These are phyloP conservation scores for Leccinum insolens DNA, from an alignment of 1,284 basidiomycete species.

Conservation along the genomic window DNA sequence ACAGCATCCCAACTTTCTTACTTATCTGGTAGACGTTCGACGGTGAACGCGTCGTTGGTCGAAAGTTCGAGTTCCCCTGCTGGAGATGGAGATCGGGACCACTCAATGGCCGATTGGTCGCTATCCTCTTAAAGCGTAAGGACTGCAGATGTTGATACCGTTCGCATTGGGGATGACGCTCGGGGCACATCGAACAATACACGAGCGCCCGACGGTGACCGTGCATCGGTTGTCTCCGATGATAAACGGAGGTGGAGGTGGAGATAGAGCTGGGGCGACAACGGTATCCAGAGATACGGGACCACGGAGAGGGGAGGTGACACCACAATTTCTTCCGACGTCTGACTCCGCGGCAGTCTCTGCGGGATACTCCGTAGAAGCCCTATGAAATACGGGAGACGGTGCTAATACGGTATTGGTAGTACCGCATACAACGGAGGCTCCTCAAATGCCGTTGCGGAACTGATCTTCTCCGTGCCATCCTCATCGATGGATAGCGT, in stretches of 20 bases:
- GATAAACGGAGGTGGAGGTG: slow-evolving; percentile 15
- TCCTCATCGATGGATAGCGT: background rate
- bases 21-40: slow-evolving; percentile 15
- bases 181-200: slow-evolving; percentile 10
- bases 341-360: slow-evolving; percentile 18
- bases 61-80: slow-evolving; percentile 8
- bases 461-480: background rate
- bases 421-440: slow-evolving; percentile 2
- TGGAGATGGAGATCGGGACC: slow-evolving; percentile 50
- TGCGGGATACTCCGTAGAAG: slow-evolving; percentile 1
- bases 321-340: slow-evolving; percentile 28
- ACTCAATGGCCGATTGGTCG: slow-evolving; percentile 39
- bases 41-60: slow-evolving; percentile 1
- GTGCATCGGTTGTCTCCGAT: slow-evolving; percentile 16
- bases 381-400: slow-evolving; percentile 3
- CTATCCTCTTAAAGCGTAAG: slow-evolving; percentile 20
- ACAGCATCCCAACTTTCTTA: slow-evolving; percentile 68
- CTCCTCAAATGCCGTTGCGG: slow-evolving; percentile 5
- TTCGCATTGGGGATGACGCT: slow-evolving; percentile 16
- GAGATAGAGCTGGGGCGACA: slow-evolving; percentile 15
- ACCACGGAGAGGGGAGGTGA: slow-evolving; percentile 4
- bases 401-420: slow-evolving; percentile 1
- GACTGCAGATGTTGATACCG: slow-evolving; percentile 25
- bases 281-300: background rate
- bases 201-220: slow-evolving; percentile 3